A percentile compares a stretch with the other conserved stretches of the same genome.
These are phyloP conservation scores for Pseudozyma sp. DNA, from an alignment of 1,284 basidiomycete genomes.

Conservation along the genomic window DNA sequence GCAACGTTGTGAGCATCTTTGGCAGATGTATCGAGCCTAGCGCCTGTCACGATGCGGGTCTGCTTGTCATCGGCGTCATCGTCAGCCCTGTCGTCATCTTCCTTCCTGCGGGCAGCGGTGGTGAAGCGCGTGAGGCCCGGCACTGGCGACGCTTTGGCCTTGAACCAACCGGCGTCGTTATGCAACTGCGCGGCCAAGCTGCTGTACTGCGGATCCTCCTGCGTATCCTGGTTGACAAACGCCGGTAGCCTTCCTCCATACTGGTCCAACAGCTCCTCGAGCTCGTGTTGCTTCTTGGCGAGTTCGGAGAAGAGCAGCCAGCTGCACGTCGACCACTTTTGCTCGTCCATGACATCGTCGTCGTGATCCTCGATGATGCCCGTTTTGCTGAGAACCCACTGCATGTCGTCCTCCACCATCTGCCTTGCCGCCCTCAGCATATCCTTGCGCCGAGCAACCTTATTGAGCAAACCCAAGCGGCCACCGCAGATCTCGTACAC, in stretches of 20 bases:
- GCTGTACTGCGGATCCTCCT: conserved; percentile 45
- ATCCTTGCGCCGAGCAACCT: conserved; percentile 53
- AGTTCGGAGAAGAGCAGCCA: conserved; percentile 63
- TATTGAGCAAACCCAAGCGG: conserved; percentile 58
- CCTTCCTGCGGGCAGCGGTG: neutral
- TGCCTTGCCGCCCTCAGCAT: conserved; percentile 56
- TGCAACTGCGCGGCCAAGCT: conserved; percentile 47
- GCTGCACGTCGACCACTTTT: conserved; percentile 65
- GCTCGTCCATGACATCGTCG: conserved; percentile 66
- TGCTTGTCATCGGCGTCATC: conserved; percentile 1
- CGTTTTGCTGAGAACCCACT: conserved; percentile 65
- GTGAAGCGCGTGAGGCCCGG: conserved; percentile 42
- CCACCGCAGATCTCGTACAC: conserved; percentile 63
- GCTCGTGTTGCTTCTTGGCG: conserved; percentile 52
- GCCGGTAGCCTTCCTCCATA: conserved; percentile 33
- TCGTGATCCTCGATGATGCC: conserved; percentile 65
- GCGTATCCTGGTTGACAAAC: conserved; percentile 28
- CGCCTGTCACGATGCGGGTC: neutral
- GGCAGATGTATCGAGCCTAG: neutral
- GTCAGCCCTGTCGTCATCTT: neutral
- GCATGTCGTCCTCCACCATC: conserved; percentile 63
- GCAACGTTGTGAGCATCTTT: conserved; percentile 1
- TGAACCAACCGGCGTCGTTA: conserved; percentile 48
- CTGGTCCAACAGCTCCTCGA: conserved; percentile 51
- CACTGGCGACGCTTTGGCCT: conserved; percentile 33